Evolutionary conservation across 2,329 filamentous ascomycete genomes (phyloP).

Genomic region (Fusarium metavorans): DNA sequence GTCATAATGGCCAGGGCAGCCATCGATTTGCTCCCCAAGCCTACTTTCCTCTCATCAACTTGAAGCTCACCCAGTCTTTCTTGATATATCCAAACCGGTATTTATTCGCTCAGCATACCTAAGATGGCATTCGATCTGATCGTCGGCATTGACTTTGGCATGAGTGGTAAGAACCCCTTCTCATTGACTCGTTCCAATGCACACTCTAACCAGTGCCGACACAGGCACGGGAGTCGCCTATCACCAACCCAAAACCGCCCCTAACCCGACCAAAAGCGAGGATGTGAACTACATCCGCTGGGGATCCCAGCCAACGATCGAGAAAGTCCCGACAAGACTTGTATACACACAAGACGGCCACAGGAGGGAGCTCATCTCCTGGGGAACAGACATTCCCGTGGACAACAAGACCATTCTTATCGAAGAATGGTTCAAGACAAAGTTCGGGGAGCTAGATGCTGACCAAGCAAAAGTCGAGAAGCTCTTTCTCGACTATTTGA

Average conservation of each 20-base stretch:
- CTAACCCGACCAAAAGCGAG: not conserved
- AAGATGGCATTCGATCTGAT: not conserved
- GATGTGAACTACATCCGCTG: no score
- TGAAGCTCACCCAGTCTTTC: not conserved
- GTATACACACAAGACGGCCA: not conserved
- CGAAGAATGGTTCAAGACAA: not conserved
- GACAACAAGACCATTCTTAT: not conserved
- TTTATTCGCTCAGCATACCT: not conserved
- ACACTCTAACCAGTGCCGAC: not conserved
- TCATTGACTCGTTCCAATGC: not conserved
- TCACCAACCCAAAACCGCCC: not conserved
- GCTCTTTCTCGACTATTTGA: not conserved
- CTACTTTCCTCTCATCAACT: no score
- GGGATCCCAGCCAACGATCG: not conserved
- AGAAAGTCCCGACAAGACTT: not conserved
- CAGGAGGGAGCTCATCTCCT: not conserved
- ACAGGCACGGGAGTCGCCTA: not conserved
- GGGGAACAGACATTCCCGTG: not conserved
- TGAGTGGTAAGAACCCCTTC: not conserved
- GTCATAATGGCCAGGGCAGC: not conserved
- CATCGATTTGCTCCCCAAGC: not conserved
- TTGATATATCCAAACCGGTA: not conserved
- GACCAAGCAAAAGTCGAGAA: not conserved
- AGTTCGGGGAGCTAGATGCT: not conserved
- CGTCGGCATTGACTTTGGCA: not conserved